Evolutionary conservation across 148 eudicot genomes (phyloP).

Genomic region (Silene conica): DNA sequence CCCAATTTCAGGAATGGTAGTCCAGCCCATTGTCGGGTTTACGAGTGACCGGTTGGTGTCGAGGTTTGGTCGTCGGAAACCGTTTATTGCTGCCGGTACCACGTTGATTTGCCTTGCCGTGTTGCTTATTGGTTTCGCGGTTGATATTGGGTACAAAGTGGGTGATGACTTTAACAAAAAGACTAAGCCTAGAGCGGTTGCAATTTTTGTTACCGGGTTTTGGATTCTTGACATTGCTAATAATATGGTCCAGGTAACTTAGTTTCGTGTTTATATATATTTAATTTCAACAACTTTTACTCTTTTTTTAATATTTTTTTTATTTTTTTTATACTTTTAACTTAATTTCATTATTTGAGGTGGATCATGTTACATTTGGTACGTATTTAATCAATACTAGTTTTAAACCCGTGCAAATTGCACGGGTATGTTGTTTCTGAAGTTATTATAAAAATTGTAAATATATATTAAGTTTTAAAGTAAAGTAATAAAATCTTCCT

Average conservation of each 20-base stretch:
- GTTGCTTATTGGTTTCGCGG: slow-evolving; percentile 67
- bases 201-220: slow-evolving; percentile 59
- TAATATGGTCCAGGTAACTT: slow-evolving; percentile 48
- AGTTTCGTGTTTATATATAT: too few relatives aligned
- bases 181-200: slow-evolving; percentile 62
- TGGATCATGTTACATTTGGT: background rate
- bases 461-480: too few relatives aligned
- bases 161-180: slow-evolving; percentile 41
- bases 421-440: too few relatives aligned
- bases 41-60: slow-evolving; percentile 49
- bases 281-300: too few relatives aligned
- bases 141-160: slow-evolving; percentile 53
- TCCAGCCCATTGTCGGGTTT: slow-evolving; percentile 76
- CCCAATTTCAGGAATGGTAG: slow-evolving; percentile 78
- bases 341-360: background rate
- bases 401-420: too few relatives aligned
- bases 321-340: too few relatives aligned
- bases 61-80: slow-evolving; percentile 69
- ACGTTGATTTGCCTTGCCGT: slow-evolving; percentile 45
- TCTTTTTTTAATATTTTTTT: too few relatives aligned
- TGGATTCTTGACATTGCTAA: slow-evolving; percentile 84
- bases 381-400: too few relatives aligned
- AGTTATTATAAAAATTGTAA: too few relatives aligned
- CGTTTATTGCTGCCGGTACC: slow-evolving; percentile 57
- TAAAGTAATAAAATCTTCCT: too few relatives aligned